These are phyloP conservation scores for Ceratocystis cacaofunesta DNA, from an alignment of 2,329 filamentous ascomycete genomes.

Conservation along the genomic window DNA sequence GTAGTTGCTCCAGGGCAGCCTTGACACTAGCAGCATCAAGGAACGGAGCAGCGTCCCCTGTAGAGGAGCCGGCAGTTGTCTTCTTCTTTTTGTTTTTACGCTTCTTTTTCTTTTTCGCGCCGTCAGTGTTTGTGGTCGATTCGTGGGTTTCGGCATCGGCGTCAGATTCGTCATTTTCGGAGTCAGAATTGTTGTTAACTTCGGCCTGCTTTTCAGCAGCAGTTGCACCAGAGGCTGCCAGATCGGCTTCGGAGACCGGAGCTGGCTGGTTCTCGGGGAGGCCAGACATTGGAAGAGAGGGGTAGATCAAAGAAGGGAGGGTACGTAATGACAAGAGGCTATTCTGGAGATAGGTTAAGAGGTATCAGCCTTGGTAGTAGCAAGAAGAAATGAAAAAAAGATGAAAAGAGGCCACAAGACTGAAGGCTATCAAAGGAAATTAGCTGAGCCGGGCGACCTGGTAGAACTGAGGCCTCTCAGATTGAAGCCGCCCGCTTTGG, in stretches of 20 bases:
- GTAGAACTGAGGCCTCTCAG: background rate
- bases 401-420: background rate
- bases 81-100: constrained; percentile 53
- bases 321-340: background rate
- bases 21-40: constrained; percentile 29
- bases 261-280: constrained; percentile 12
- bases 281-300: constrained; percentile 6
- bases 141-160: constrained; percentile 27
- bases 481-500: background rate
- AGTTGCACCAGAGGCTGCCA: constrained; percentile 23
- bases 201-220: constrained; percentile 20
- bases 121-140: constrained; percentile 24
- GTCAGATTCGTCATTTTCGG: constrained; percentile 28
- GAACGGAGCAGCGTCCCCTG: constrained; percentile 25
- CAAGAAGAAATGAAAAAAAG: background rate
- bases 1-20: constrained; percentile 39
- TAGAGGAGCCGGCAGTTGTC: constrained; percentile 37
- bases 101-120: constrained; percentile 26
- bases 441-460: background rate
- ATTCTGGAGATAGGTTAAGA: background rate
- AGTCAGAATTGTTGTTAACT: constrained; percentile 24
- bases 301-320: background rate
- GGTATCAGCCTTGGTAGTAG: background rate
- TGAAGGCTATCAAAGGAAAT: background rate
- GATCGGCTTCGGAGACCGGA: constrained; percentile 25